phyloP scores from a whole-genome alignment of 495 filamentous ascomycete species.

The Daldinia caldariorum region DNA sequence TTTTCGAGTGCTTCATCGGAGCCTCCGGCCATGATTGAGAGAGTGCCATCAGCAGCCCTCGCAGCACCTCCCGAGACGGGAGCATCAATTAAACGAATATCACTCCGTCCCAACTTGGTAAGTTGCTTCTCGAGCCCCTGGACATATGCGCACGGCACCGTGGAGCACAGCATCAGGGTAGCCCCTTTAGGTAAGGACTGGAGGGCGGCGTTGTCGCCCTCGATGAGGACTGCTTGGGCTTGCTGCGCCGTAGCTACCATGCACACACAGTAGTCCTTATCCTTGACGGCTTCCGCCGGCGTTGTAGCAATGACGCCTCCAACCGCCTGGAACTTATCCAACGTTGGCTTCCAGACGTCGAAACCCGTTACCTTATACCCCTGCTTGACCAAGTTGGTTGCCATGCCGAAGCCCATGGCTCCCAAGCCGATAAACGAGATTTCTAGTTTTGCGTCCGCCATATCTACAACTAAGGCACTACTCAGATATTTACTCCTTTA shows the following conservation, averaged over 20 bases:
- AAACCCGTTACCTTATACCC: slow-evolving; percentile 77
- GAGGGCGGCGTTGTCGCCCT: slow-evolving; percentile 66
- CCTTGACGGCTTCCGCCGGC: slow-evolving; percentile 69
- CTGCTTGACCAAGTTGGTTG: slow-evolving; percentile 75
- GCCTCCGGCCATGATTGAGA: slow-evolving; percentile 84
- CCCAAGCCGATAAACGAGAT: slow-evolving; percentile 85
- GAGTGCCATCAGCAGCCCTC: slow-evolving; percentile 77
- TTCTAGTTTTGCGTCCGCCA: slow-evolving; percentile 58
- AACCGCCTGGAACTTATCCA: slow-evolving; percentile 73
- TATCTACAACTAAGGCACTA: slow-evolving; percentile 17
- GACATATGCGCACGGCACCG: slow-evolving; percentile 74
- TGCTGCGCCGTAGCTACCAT: slow-evolving; percentile 85
- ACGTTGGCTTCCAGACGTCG: slow-evolving; percentile 77
- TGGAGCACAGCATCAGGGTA: slow-evolving; percentile 76
- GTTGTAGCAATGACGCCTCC: slow-evolving; percentile 71
- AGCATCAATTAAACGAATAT: slow-evolving; percentile 75
- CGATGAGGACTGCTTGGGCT: slow-evolving; percentile 72
- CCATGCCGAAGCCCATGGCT: slow-evolving; percentile 92
- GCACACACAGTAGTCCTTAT: slow-evolving; percentile 70
- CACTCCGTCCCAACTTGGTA: slow-evolving; percentile 61
- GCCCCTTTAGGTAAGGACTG: slow-evolving; percentile 64
- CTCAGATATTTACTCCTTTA: background rate
- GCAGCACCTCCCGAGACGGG: slow-evolving; percentile 82
- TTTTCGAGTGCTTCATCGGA: slow-evolving; percentile 65
- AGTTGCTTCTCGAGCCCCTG: slow-evolving; percentile 67